Percentiles rank a stretch among this genome's conserved stretches.
Evolutionary conservation across 2,329 filamentous ascomycete genomes (phyloP).

Genomic region (Alternaria sp.): DNA sequence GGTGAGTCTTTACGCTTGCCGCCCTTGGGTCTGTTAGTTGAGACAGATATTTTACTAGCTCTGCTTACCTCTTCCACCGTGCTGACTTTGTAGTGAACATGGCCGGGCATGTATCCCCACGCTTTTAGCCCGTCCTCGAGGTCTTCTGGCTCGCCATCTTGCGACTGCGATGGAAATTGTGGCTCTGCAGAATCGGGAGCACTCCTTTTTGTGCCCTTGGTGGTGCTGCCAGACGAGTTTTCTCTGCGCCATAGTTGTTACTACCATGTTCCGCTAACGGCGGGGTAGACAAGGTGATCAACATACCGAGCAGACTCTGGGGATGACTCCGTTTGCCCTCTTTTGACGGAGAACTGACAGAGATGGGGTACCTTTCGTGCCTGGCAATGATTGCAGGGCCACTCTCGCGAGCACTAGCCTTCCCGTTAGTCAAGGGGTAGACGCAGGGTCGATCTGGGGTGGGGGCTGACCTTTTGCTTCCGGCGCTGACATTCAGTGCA

Average conservation of each 20-base stretch:
- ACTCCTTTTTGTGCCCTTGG: conserved; percentile 33
- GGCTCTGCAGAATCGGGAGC: conserved; percentile 18
- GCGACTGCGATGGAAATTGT: conserved; percentile 5
- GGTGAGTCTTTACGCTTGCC: conserved; percentile 14
- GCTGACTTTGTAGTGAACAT: conserved; percentile 43
- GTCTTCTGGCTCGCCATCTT: conserved; percentile 18
- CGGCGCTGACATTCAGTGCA: conserved; percentile 61
- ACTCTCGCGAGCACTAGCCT: conserved; percentile 58
- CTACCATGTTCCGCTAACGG: neutral
- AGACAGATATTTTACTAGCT: neutral
- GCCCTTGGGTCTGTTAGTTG: conserved; percentile 6
- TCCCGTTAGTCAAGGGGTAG: conserved; percentile 23
- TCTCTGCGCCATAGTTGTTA: conserved; percentile 23
- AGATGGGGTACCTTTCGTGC: conserved; percentile 58
- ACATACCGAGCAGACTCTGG: conserved; percentile 31
- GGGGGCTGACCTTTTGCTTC: conserved; percentile 58
- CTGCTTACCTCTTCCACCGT: conserved; percentile 25
- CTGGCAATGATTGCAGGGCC: conserved; percentile 62
- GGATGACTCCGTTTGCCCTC: conserved; percentile 31
- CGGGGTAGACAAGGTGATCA: neutral
- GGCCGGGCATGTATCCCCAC: conserved; percentile 50
- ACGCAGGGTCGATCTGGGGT: conserved; percentile 13
- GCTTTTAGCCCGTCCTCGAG: conserved; percentile 40
- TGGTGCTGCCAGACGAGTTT: conserved; percentile 15
- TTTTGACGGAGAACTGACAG: conserved; percentile 56